These are phyloP conservation scores for Glarea lozoyensis DNA, from an alignment of 495 filamentous ascomycete genomes.

Conservation along the genomic window DNA sequence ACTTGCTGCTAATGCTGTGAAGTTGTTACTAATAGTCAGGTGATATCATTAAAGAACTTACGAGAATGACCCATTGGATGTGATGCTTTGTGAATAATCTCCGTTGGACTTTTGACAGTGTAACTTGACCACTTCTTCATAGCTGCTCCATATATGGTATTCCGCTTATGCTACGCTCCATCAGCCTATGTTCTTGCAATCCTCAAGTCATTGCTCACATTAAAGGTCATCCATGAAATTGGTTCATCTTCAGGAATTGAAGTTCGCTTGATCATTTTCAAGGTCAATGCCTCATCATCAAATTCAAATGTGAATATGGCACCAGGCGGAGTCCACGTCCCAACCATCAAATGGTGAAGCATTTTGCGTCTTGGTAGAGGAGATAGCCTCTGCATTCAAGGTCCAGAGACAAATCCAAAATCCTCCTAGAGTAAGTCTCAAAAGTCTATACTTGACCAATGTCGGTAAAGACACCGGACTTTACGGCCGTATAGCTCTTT, in stretches of 20 bases:
- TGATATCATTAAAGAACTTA: constrained; percentile 26
- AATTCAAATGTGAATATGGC: constrained; percentile 80
- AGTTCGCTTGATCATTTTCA: constrained; percentile 68
- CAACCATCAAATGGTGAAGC: constrained; percentile 75
- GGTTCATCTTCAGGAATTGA: constrained; percentile 72
- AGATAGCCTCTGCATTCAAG: too few species aligned
- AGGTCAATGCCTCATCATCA: constrained; percentile 63
- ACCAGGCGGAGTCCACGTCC: constrained; percentile 76
- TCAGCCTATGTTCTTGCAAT: not conserved
- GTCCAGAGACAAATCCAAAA: too few species aligned
- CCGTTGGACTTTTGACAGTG: constrained; percentile 63
- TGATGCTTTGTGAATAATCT: constrained; percentile 67
- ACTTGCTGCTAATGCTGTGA: constrained; percentile 53
- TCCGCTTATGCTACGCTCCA: constrained; percentile 54
- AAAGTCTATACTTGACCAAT: too few species aligned
- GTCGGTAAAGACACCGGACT: too few species aligned
- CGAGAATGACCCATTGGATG: constrained; percentile 56
- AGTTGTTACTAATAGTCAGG: constrained; percentile 4
- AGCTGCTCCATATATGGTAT: constrained; percentile 75
- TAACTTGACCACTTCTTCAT: constrained; percentile 89
- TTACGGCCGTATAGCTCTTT: too few species aligned
- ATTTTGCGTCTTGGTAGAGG: constrained; percentile 37
- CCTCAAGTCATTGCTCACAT: constrained; percentile 37
- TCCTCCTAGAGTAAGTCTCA: too few species aligned
- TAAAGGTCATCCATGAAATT: constrained; percentile 86